phyloP scores from a whole-genome alignment of 805 yeast genomes.

The Candida tibetensis region DNA sequence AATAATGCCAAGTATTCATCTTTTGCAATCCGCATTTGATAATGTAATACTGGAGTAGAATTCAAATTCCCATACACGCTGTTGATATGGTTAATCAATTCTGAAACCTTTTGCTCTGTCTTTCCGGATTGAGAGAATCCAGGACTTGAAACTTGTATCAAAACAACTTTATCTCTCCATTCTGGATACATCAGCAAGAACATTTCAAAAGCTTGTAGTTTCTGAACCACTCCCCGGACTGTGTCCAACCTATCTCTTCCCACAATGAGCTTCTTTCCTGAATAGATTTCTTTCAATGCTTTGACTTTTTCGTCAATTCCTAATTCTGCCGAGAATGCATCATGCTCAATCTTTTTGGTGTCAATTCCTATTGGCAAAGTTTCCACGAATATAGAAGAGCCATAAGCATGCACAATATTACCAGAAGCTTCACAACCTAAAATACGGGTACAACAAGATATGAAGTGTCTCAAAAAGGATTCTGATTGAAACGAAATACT shows the following conservation, averaged over 20 bases:
- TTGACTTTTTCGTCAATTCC: constrained; percentile 60
- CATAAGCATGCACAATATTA: constrained; percentile 64
- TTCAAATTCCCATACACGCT: constrained; percentile 80
- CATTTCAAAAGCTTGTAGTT: constrained; percentile 84
- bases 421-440: constrained; percentile 74
- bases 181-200: constrained; percentile 90
- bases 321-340: constrained; percentile 42
- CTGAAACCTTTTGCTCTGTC: constrained; percentile 79
- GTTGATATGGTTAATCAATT: constrained; percentile 77
- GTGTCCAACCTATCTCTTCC: constrained; percentile 93
- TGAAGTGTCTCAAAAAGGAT: constrained; percentile 85
- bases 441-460: constrained; percentile 84
- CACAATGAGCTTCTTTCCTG: constrained; percentile 72
- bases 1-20: constrained; percentile 87
- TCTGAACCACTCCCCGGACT: constrained; percentile 92
- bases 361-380: constrained; percentile 91
- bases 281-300: constrained; percentile 61
- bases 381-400: constrained; percentile 69
- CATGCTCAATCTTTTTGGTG: constrained; percentile 61
- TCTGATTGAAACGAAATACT: constrained; percentile 82
- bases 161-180: constrained; percentile 81
- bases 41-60: constrained; percentile 86
- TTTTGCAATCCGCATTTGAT: constrained; percentile 81
- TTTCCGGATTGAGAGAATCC: constrained; percentile 58
- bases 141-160: constrained; percentile 90